phyloP scores from a whole-genome alignment of 2,329 filamentous ascomycete genomes.

The Stagonosporopsis cucurbitacearum region DNA sequence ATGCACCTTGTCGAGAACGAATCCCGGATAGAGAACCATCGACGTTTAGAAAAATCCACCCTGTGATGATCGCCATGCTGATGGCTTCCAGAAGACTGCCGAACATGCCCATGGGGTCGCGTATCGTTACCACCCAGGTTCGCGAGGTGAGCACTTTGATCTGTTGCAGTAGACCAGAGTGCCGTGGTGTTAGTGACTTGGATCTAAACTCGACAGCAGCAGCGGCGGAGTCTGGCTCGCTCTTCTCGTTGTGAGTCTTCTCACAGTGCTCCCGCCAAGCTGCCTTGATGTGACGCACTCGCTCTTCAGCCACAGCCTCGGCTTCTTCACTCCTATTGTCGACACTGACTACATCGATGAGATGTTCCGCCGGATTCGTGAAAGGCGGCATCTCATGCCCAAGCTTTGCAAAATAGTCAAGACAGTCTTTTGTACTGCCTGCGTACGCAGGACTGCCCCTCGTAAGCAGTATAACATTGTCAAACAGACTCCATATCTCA shows the following conservation, averaged over 20 bases:
- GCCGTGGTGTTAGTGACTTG: slow-evolving; percentile 42
- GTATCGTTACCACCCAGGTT: slow-evolving; percentile 73
- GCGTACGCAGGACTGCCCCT: slow-evolving; percentile 73
- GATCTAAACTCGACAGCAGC: slow-evolving; percentile 1
- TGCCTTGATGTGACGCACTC: slow-evolving; percentile 67
- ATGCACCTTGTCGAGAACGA: slow-evolving; percentile 72
- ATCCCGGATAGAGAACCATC: slow-evolving; percentile 73
- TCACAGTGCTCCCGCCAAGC: slow-evolving; percentile 60
- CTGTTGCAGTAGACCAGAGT: slow-evolving; percentile 68
- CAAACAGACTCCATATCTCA: slow-evolving; percentile 80
- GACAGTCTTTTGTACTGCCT: slow-evolving; percentile 63
- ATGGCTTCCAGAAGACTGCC: slow-evolving; percentile 74
- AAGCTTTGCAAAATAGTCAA: slow-evolving; percentile 68
- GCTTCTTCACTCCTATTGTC: slow-evolving; percentile 73
- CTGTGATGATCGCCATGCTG: slow-evolving; percentile 72
- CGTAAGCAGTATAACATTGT: slow-evolving; percentile 72
- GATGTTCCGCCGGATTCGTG: slow-evolving; percentile 78
- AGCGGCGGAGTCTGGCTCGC: background rate
- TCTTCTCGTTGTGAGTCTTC: slow-evolving; percentile 23
- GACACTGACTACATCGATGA: slow-evolving; percentile 76
- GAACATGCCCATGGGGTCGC: slow-evolving; percentile 78
- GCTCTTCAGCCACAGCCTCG: slow-evolving; percentile 64
- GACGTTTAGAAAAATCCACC: slow-evolving; percentile 74
- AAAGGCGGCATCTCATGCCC: slow-evolving; percentile 71
- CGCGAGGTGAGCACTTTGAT: slow-evolving; percentile 70